Evolutionary conservation across 1,284 basidiomycete genomes (phyloP), one percentile per base, ranked within the genome.

Genomic region (Leccinum angustisporum): DNA sequence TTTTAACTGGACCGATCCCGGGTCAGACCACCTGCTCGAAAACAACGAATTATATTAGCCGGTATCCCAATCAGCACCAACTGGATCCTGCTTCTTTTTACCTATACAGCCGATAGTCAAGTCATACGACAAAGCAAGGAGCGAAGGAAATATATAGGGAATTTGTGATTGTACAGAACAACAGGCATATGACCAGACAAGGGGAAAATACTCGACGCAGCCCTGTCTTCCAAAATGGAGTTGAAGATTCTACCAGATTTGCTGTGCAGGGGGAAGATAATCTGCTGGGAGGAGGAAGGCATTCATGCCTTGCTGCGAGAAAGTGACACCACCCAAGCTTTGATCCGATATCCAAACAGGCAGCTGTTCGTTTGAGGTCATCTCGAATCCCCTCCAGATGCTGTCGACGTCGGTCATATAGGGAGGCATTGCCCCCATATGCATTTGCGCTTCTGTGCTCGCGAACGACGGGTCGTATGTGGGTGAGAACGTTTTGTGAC

Each of bases 331-430:
- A 50, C 90, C 90, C 2, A 92, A 76, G 63, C 83, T 90, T 72
- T 90, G 87, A 71, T 92, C 91, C 43, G 90, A 89, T 52, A 92
- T 85, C 90, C 90, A 92, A 27, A 92, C 86, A 27, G 90, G 90
- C 13, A 91, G 78, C 68, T 91, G 88, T 68, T 91, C 89, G 62
- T 80, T 87, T 9, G 87, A 77, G 31, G 86, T 86, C 70, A 80
- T 80, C 72, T 88, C 87, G 68, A 90, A 88, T 25, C 86, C 86
- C 59, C 86, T 83, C 86, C 86, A 89, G 62, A 91, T 91, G 64
- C 83, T 80, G 57, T 91, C 88, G n/a, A 86, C 85, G 65, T 86
- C 87, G 2, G 81, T 73, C 25, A 76, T 67, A 57, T 83, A 70
- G 25, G 76, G 71, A 21, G 75, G 72, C 13, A 73, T 65, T 61